A percentile compares a stretch with the other conserved stretches of the same genome.
Evolutionary conservation across 352 stramenopile species (phyloP).

Genomic region (Pythium oligandrum): DNA sequence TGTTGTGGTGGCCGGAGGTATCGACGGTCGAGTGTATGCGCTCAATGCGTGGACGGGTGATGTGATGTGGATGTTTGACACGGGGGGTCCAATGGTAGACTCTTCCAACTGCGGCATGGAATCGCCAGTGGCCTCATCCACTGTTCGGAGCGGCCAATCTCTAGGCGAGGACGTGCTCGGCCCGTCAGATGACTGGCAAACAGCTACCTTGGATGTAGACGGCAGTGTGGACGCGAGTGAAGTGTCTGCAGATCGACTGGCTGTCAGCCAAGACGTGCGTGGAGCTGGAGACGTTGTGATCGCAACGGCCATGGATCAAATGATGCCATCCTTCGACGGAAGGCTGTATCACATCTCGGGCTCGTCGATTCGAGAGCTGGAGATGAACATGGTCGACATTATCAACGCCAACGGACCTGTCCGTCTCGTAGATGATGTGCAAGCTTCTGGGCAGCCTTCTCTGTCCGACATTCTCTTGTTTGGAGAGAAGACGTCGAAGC

Average conservation of each 20-base stretch:
- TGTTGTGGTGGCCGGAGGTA: constrained; percentile 60
- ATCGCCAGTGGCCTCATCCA: not conserved
- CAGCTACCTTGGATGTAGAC: constrained; percentile 18
- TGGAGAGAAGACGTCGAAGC: constrained; percentile 68
- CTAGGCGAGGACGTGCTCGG: not conserved
- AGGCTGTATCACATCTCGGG: constrained; percentile 72
- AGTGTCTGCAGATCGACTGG: too few species aligned
- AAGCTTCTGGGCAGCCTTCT: not conserved
- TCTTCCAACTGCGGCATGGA: constrained; percentile 35
- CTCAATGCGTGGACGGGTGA: constrained; percentile 77
- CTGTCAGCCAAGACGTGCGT: too few species aligned
- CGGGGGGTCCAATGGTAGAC: constrained; percentile 76
- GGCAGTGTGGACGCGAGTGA: constrained; percentile 16
- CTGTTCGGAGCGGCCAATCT: too few species aligned
- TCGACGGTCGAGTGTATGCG: constrained; percentile 73
- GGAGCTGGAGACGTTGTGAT: constrained; percentile 20
- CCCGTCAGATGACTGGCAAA: not conserved
- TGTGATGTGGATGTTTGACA: constrained; percentile 79
- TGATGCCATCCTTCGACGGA: constrained; percentile 75
- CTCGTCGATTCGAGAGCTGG: constrained; percentile 55
- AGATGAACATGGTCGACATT: constrained; percentile 75
- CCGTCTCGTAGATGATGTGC: constrained; percentile 28
- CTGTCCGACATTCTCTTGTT: constrained; percentile 66
- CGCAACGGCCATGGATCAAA: constrained; percentile 34
- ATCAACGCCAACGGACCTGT: constrained; percentile 69